Evolutionary conservation across 169 alveolate species (phyloP), one percentile per base, ranked within the genome.

Genomic region (Babesia caballi): DNA sequence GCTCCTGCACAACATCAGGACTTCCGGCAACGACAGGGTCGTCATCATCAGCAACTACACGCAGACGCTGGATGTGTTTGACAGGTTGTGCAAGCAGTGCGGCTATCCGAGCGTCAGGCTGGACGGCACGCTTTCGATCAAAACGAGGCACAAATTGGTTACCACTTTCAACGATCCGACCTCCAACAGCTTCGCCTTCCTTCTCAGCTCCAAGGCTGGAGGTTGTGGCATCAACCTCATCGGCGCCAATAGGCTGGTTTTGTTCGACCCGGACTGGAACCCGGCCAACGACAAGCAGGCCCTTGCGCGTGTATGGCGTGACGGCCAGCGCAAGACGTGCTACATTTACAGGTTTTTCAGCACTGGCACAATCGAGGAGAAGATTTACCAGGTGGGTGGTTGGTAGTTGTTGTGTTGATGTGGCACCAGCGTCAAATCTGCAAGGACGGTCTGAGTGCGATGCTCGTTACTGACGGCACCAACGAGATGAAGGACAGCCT

Each of bases 241-340:
- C 33, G 98, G 99, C 25, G 99, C 99, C 4, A 96, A 96, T 68
- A 80, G 99, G 41, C 96, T 96, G 67, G 94, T 98, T 19, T 90
- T 97, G 80, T 93, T 95, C 57, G 99, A 98, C 70, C 99, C 99
- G 0, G 99, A 97, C 83, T 98, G 99, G 99, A 98, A 98, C 74
- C 99, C 99, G 17, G 98, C 98, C 11, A 97, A 96, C 81, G 99
- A 98, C 88, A 94, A 94, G 78, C 98, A 95, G 85, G 98, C 98
- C 12, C 90, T 96, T 68, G 99, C 98, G 11, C 92, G 99, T 28
- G 96, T 96, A 0, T 96, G 98, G 97, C 89, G 99, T 80, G 98
- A 96, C 47, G 99, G 99, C 19, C 98, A 98, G 72, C 94, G 92
- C 61, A 95, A 96, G 80, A 88, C 85, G 32, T 97, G 98, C 73